These are phyloP conservation scores for Ganoderma lingzhi DNA, from an alignment of 1,284 basidiomycete species.

Conservation along the genomic window DNA sequence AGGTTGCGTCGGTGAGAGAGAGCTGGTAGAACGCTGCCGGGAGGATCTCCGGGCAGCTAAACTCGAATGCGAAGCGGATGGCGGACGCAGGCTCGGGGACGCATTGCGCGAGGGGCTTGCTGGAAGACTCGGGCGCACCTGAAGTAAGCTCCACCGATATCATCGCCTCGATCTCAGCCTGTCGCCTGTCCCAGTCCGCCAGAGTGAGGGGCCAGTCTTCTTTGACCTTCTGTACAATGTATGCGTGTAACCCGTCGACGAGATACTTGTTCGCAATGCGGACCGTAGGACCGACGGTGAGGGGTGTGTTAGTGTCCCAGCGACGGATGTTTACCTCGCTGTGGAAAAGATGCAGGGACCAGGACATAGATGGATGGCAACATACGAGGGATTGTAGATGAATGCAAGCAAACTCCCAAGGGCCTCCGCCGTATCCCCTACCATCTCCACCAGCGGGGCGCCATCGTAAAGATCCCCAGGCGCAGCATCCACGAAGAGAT, in stretches of 20 bases:
- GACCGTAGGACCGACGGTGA: slow-evolving; percentile 36
- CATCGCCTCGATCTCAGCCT: slow-evolving; percentile 7
- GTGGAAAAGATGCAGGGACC: no score
- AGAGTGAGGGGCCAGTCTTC: slow-evolving; percentile 70
- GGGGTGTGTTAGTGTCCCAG: slow-evolving; percentile 1
- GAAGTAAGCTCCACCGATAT: neutral
- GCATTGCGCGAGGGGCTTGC: neutral
- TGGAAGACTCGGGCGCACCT: neutral
- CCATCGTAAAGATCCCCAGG: neutral
- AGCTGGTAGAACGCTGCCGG: slow-evolving; percentile 74
- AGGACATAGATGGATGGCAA: neutral
- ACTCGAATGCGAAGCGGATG: slow-evolving; percentile 10
- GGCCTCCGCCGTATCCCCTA: slow-evolving; percentile 6
- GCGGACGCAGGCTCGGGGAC: slow-evolving; percentile 45
- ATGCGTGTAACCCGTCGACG: slow-evolving; percentile 59
- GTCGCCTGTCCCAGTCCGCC: slow-evolving; percentile 59
- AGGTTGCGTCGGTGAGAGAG: slow-evolving; percentile 17
- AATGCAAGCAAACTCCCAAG: neutral
- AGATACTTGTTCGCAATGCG: slow-evolving; percentile 73
- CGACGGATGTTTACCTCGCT: neutral
- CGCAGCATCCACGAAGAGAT: slow-evolving; percentile 9
- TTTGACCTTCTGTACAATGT: slow-evolving; percentile 59
- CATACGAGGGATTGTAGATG: slow-evolving; percentile 7
- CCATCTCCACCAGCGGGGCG: slow-evolving; percentile 5
- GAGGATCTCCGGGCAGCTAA: slow-evolving; percentile 53